Conservation (phyloP, 257 asterid genomes). For the Cinchona pubescens region DNA sequence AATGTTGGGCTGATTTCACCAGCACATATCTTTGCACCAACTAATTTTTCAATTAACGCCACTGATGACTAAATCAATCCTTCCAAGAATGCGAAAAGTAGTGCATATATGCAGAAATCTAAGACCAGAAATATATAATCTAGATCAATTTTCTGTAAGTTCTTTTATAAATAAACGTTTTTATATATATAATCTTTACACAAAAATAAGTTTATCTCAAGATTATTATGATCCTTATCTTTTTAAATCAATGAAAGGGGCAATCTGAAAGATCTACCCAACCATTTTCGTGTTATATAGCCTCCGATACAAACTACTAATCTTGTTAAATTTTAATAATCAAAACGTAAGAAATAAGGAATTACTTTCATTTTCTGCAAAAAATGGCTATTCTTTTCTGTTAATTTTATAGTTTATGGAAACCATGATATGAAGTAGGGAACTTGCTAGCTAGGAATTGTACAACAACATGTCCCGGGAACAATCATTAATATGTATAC, state of each 20-base stretch:
- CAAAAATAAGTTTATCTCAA: not conserved
- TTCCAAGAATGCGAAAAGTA: not conserved
- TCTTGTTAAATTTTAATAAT: not conserved
- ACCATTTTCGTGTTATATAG: not conserved
- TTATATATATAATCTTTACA: too few species aligned
- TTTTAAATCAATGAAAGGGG: not conserved
- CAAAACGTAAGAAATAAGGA: not conserved
- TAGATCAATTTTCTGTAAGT: too few species aligned
- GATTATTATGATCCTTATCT: not conserved
- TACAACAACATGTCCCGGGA: not conserved
- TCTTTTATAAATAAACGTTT: too few species aligned
- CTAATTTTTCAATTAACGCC: not conserved
- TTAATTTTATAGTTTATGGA: not conserved
- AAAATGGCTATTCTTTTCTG: not conserved
- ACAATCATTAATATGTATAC: not conserved
- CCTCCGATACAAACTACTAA: not conserved
- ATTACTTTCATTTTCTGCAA: not conserved
- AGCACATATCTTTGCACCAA: not conserved
- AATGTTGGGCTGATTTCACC: not conserved
- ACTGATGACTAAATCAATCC: not conserved
- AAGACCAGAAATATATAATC: too few species aligned
- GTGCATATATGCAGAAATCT: too few species aligned
- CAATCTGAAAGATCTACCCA: not conserved
- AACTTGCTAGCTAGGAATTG: not conserved
- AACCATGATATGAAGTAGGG: not conserved